Base-by-base conservation (phyloP, 345 rosid species). In the Populus pruinosa region DNA sequence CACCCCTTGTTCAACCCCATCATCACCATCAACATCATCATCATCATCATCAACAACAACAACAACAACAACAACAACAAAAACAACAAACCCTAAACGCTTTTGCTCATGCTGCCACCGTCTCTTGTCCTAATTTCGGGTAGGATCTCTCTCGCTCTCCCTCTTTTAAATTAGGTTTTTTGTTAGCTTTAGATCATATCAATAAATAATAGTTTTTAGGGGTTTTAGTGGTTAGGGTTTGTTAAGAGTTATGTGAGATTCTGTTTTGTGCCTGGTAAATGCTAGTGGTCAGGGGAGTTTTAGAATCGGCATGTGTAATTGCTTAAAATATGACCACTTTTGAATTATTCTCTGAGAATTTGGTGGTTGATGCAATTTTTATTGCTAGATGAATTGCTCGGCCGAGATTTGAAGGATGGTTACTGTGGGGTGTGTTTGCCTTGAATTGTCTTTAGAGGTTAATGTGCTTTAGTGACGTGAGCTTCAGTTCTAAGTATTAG, bases 41-140 rank as follows among this genome's bases (percentile, higher is more conserved):
- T 25, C 25, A 25, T 0, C 59, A 53, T 2, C 59, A 53, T 2
- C 59, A 53, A 8, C 59, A 53, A 8, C 59, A 38, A 38, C 41
- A 38, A 8, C 59, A 53, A 8, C 59, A 38, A 38, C 41, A 38
- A 12, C 29, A 59, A 10, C 27, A 81, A 10, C 98, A 85, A 77
- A 86, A 56, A 23, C 27, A 81, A 10, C 98, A 87, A 77, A 87
- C 89, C 59, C 68, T 83, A 33, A 86, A 82, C 69, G 90, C 27
- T 59, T 59, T 59, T n/a, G 27, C 63, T 59, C 63, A 12, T n/a
- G 11, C 10, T 10, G 29, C 1, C 21, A n/a, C 63, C 11, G 14
- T 11, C n/a, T 59, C 86, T 25, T 82, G 94, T 55, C 67, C 99
- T 39, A 84, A 87, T 75, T 88, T 81, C 86, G 83, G 97, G 98